These are phyloP conservation scores for Microdochium paspali DNA, from an alignment of 2,329 filamentous ascomycete species.

Conservation along the genomic window DNA sequence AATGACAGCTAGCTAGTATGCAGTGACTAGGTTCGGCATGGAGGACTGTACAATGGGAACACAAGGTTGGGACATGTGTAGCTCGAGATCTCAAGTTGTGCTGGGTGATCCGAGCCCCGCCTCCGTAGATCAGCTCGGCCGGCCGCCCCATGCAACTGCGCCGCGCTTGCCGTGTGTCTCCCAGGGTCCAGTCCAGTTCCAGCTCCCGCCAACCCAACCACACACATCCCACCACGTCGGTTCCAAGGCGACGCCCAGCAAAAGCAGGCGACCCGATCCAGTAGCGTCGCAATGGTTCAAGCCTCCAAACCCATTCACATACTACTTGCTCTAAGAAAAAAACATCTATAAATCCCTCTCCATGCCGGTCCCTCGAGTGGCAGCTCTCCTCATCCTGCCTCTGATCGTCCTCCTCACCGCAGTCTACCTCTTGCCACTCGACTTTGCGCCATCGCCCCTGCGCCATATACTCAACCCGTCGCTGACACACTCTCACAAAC, in stretches of 20 bases:
- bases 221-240: background rate
- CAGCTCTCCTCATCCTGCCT: background rate
- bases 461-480: conserved; percentile 2
- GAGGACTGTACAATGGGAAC: too few relatives aligned
- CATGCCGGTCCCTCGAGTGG: background rate
- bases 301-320: background rate
- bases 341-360: background rate
- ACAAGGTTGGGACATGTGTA: too few relatives aligned
- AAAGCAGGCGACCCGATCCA: background rate
- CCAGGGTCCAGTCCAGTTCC: background rate
- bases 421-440: background rate
- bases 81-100: too few relatives aligned
- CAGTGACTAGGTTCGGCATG: too few relatives aligned
- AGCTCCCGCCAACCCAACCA: background rate
- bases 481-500: conserved; percentile 1
- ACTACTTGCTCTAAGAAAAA: background rate
- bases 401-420: background rate
- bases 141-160: background rate
- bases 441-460: conserved; percentile 2
- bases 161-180: background rate
- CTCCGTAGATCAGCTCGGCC: too few relatives aligned
- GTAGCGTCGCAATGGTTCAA: too few relatives aligned
- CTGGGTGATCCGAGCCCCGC: too few relatives aligned
- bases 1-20: too few relatives aligned
- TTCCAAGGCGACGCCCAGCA: background rate